These are phyloP conservation scores for Bullera alba DNA, from an alignment of 768 basidiomycete species.

Conservation along the genomic window DNA sequence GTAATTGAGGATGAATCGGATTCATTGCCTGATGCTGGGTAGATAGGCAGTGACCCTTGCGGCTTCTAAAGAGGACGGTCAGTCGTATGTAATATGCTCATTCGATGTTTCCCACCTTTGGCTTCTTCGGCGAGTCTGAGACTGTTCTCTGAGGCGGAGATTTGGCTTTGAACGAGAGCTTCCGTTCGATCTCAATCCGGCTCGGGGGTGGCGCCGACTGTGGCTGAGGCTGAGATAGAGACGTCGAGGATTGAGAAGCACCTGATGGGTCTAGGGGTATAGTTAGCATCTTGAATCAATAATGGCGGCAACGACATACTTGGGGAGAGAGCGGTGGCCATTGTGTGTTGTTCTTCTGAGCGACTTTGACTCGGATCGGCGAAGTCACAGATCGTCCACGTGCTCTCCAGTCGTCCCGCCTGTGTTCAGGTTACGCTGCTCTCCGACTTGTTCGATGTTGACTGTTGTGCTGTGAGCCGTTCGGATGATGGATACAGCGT, in stretches of 20 bases:
- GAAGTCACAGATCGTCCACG: background rate
- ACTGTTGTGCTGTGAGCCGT: too few species aligned
- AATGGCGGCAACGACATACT: background rate
- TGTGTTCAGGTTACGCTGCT: too few species aligned
- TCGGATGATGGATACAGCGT: too few species aligned
- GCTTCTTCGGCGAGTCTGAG: conserved; percentile 27
- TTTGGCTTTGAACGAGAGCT: conserved; percentile 37
- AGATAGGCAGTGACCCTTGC: background rate
- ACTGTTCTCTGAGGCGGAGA: conserved; percentile 10
- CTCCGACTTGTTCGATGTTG: too few species aligned
- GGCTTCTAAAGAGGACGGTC: background rate
- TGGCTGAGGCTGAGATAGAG: conserved; percentile 5
- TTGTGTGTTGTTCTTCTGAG: background rate
- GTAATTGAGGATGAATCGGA: conserved; percentile 38
- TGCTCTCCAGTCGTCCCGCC: background rate
- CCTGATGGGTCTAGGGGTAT: too few species aligned
- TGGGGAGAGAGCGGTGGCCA: background rate
- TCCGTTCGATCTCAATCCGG: conserved; percentile 38
- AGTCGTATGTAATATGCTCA: background rate
- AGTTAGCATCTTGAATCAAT: background rate
- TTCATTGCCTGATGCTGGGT: conserved; percentile 30
- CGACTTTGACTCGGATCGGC: background rate
- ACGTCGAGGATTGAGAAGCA: background rate
- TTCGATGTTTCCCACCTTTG: conserved; percentile 10
- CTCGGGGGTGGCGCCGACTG: conserved; percentile 31